Percentiles rank a stretch among this genome's conserved stretches.
Evolutionary conservation across 768 basidiomycete genomes (phyloP).

Genomic region (Mycena chlorophos): DNA sequence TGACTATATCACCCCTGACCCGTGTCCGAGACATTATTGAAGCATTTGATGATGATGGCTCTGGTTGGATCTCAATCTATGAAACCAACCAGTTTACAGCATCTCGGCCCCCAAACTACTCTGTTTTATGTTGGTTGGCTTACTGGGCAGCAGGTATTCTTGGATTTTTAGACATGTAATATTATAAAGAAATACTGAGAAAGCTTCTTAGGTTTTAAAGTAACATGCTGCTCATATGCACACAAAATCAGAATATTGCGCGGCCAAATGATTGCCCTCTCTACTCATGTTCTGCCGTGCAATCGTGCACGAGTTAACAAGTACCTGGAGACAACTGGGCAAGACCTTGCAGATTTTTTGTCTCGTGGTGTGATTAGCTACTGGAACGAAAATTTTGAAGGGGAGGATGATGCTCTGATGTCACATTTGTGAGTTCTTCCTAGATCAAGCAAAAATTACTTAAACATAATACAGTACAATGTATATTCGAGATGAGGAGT

Average conservation of each 20-base stretch:
- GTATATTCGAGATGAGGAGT: background rate
- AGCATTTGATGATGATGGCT: slow-evolving; percentile 6
- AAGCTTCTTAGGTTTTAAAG: background rate
- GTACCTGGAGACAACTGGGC: background rate
- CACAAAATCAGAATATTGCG: background rate
- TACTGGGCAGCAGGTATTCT: slow-evolving; percentile 5
- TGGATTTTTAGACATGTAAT: background rate
- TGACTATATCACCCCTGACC: background rate
- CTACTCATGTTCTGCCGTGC: background rate
- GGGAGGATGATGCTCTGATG: background rate
- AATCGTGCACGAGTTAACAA: slow-evolving; percentile 4
- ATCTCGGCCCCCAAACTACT: slow-evolving; percentile 1
- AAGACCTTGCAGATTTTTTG: background rate
- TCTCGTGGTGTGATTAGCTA: background rate
- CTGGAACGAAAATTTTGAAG: background rate
- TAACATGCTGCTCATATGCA: background rate
- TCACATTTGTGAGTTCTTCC: background rate
- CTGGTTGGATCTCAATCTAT: slow-evolving; percentile 2
- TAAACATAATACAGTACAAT: background rate
- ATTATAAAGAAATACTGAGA: background rate
- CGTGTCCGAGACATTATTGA: background rate
- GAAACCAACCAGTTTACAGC: slow-evolving; percentile 6
- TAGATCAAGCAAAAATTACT: background rate
- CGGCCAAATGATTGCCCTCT: background rate
- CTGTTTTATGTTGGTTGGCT: slow-evolving; percentile 1